A percentile compares a stretch with the other conserved stretches of the same genome.
Conservation (phyloP, 345 rosid species). For the Kandelia obovata region DNA sequence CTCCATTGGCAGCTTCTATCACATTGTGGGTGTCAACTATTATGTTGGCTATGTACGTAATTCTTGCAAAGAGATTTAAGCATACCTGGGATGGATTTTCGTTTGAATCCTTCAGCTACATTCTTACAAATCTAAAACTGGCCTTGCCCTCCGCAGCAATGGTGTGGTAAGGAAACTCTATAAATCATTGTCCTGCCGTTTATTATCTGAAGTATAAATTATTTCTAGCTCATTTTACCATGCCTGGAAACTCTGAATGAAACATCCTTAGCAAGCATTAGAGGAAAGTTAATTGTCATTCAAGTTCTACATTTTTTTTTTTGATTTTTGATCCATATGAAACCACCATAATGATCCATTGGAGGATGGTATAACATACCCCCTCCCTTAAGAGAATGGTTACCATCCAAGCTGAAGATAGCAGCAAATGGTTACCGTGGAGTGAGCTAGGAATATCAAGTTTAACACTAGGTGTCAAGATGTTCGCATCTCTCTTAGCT, state of each 20-base stretch:
- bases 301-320: background rate
- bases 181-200: background rate
- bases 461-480: no score
- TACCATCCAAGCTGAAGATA: no score
- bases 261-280: no score
- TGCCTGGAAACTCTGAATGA: no score
- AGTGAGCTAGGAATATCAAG: no score
- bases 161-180: constrained; percentile 51
- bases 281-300: background rate
- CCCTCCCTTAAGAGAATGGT: no score
- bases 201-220: background rate
- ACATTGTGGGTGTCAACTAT: constrained; percentile 58
- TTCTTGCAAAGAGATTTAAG: constrained; percentile 33
- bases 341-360: no score
- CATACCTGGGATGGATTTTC: constrained; percentile 66
- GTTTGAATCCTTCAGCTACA: constrained; percentile 29
- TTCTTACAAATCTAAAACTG: constrained; percentile 37
- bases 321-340: no score
- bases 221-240: no score
- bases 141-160: constrained; percentile 74
- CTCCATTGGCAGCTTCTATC: constrained; percentile 65
- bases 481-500: no score
- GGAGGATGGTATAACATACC: no score
- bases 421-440: no score
- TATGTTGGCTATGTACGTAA: constrained; percentile 42